These are phyloP conservation scores for Penicillium tannophilum DNA, from an alignment of 495 filamentous ascomycete species.

Conservation along the genomic window DNA sequence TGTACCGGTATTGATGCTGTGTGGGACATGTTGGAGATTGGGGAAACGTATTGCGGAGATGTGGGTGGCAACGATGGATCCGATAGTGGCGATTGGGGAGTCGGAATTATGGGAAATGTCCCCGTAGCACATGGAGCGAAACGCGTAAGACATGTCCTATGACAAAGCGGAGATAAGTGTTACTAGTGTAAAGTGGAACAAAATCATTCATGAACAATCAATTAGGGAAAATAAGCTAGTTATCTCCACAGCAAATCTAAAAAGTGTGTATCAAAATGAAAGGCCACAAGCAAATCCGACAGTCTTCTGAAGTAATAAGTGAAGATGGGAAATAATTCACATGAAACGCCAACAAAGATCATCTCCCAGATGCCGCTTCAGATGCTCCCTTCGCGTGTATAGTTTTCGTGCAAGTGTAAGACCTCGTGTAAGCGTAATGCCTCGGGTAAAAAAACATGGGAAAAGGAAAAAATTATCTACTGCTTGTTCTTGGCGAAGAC, in stretches of 20 bases:
- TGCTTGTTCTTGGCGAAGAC: slow-evolving; percentile 55
- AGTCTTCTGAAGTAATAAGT: slow-evolving; percentile 24
- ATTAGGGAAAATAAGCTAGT: slow-evolving; percentile 6
- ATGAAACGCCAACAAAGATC: slow-evolving; percentile 38
- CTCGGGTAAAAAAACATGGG: slow-evolving; percentile 12
- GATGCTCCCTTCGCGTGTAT: slow-evolving; percentile 31
- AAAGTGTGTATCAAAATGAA: slow-evolving; percentile 12
- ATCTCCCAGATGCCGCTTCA: slow-evolving; percentile 38
- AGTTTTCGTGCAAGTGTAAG: slow-evolving; percentile 26
- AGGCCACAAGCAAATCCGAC: slow-evolving; percentile 15
- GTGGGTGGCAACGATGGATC: slow-evolving; percentile 1
- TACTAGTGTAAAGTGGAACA: not conserved
- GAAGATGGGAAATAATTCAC: slow-evolving; percentile 28
- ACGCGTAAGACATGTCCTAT: not conserved
- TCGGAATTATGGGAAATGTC: not conserved
- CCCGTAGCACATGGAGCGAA: not conserved
- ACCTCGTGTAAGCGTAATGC: slow-evolving; percentile 27
- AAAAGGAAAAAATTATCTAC: slow-evolving; percentile 32
- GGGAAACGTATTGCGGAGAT: slow-evolving; percentile 1
- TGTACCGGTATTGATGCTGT: not conserved
- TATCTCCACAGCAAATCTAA: slow-evolving; percentile 3
- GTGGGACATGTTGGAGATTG: not conserved
- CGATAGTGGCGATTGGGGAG: slow-evolving; percentile 2
- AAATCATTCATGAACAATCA: slow-evolving; percentile 3
- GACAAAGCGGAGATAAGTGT: not conserved